Evolutionary conservation across 805 yeast species (phyloP).

Genomic region (Candida ficus): DNA sequence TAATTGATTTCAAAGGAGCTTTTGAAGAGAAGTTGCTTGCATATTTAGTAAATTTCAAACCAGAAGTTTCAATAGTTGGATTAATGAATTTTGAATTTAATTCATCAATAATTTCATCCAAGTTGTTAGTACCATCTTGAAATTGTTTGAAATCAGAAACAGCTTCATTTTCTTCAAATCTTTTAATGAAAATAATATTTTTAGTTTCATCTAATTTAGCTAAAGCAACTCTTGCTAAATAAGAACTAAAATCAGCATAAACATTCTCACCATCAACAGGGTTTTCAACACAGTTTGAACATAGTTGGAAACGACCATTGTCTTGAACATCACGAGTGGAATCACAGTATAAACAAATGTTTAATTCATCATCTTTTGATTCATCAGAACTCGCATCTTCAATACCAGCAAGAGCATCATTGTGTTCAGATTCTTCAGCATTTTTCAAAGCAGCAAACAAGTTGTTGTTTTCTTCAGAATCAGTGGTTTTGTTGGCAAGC

Average conservation of each 20-base stretch:
- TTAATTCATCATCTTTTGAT: slow-evolving; percentile 6
- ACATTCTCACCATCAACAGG: slow-evolving; percentile 22
- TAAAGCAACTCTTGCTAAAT: slow-evolving; percentile 13
- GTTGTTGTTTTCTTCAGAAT: slow-evolving; percentile 11
- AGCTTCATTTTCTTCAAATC: slow-evolving; percentile 10
- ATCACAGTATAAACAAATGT: slow-evolving; percentile 22
- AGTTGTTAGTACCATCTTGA: slow-evolving; percentile 12
- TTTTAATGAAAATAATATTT: slow-evolving; percentile 20
- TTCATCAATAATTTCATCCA: slow-evolving; percentile 12
- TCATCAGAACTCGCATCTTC: not conserved
- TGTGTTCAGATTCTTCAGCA: slow-evolving; percentile 7
- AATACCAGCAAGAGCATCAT: not conserved
- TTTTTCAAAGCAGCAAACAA: slow-evolving; percentile 15
- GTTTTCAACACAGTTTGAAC: slow-evolving; percentile 23
- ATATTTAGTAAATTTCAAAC: slow-evolving; percentile 21
- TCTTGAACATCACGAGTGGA: slow-evolving; percentile 21
- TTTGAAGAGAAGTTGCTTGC: slow-evolving; percentile 18
- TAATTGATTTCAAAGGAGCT: slow-evolving; percentile 22
- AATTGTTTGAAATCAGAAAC: slow-evolving; percentile 13
- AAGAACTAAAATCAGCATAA: slow-evolving; percentile 18
- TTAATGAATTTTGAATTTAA: slow-evolving; percentile 15
- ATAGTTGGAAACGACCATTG: slow-evolving; percentile 24
- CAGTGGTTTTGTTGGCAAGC: slow-evolving; percentile 5
- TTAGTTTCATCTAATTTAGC: slow-evolving; percentile 16
- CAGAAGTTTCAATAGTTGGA: slow-evolving; percentile 18